Evolutionary conservation across 1,284 basidiomycete genomes (phyloP).

Genomic region (Leccinum solheimii): DNA sequence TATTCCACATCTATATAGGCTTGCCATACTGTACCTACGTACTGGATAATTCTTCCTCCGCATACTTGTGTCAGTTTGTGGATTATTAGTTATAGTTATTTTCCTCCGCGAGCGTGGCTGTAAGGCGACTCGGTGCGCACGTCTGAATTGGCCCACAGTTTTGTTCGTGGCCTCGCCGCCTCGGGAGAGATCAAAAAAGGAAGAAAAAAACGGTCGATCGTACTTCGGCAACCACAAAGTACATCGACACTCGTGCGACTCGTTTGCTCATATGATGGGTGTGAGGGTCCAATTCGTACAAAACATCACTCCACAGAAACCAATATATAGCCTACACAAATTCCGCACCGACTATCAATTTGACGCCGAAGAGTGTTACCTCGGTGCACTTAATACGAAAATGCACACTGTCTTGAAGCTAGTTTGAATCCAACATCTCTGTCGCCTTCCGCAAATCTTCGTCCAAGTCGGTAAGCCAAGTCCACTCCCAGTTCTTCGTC

Average conservation of each 20-base stretch:
- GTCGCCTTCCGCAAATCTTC: slow-evolving; percentile 24
- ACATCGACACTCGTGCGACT: too few relatives aligned
- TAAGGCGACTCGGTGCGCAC: neutral
- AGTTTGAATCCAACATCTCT: slow-evolving; percentile 14
- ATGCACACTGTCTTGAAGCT: neutral
- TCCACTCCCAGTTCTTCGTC: slow-evolving; percentile 31
- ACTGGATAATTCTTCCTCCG: neutral
- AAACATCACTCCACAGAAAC: too few relatives aligned
- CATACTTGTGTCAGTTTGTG: neutral
- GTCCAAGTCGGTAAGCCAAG: slow-evolving; percentile 31
- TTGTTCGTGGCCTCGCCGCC: neutral
- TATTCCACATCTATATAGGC: neutral
- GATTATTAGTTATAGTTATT: neutral
- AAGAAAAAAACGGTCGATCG: too few relatives aligned
- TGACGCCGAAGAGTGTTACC: neutral
- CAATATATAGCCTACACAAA: too few relatives aligned
- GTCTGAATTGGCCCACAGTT: neutral
- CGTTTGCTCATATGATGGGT: too few relatives aligned
- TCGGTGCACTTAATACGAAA: neutral
- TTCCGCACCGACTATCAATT: neutral
- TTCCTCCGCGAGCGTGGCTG: neutral
- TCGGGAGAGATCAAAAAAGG: too few relatives aligned
- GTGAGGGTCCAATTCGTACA: too few relatives aligned
- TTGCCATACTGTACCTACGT: neutral
- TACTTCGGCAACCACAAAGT: too few relatives aligned